Evolutionary conservation across 2,329 filamentous ascomycete genomes (phyloP).

Genomic region (Diaporthe ampelina): DNA sequence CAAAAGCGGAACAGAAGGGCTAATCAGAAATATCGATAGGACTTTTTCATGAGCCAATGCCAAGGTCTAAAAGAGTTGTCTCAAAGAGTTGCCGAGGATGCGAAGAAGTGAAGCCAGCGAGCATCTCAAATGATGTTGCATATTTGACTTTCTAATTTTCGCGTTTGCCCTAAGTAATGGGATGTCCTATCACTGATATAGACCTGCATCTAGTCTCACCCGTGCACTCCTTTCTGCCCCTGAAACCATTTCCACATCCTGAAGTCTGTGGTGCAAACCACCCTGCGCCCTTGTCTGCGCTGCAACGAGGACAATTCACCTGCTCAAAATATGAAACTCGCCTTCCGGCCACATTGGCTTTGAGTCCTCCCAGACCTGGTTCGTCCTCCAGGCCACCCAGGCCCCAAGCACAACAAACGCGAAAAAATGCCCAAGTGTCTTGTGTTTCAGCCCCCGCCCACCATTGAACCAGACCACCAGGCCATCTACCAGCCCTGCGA

Average conservation of each 20-base stretch:
- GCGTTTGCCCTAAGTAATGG: background rate
- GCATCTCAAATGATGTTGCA: accelerated
- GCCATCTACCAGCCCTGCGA: slow-evolving; percentile 51
- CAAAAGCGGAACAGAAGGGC: background rate
- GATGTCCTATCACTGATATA: background rate
- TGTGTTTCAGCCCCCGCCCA: slow-evolving; percentile 44
- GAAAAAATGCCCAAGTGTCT: slow-evolving; percentile 48
- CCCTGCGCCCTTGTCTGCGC: background rate
- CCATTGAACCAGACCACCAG: slow-evolving; percentile 51
- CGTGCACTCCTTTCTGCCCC: background rate
- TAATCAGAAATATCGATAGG: background rate
- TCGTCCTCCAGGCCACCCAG: slow-evolving; percentile 47
- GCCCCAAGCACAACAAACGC: slow-evolving; percentile 45
- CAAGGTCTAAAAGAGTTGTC: background rate
- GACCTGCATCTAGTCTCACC: background rate
- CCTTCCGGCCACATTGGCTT: slow-evolving; percentile 4
- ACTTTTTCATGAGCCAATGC: background rate
- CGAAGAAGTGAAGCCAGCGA: background rate
- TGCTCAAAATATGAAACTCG: slow-evolving; percentile 12
- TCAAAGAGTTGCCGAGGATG: background rate
- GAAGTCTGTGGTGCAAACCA: background rate
- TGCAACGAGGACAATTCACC: background rate
- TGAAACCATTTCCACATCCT: too few species aligned
- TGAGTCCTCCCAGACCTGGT: slow-evolving; percentile 30
- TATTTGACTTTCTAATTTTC: background rate